Base-by-base conservation (phyloP, 1,284 basidiomycete genomes). In the Ceratobasidium sp. region DNA sequence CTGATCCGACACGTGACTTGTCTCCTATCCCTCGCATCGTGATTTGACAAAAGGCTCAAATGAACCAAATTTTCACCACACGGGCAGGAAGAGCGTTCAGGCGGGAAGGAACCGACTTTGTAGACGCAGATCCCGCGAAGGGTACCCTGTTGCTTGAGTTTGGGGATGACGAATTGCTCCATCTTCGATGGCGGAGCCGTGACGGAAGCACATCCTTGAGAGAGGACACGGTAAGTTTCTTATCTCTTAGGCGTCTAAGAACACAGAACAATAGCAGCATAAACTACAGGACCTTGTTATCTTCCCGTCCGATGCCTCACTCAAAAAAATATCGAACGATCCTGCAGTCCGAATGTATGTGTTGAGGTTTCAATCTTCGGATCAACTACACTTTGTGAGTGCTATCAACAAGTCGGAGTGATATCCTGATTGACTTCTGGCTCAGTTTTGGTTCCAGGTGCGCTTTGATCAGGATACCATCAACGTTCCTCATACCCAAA, bases 371-470 rank as follows among this genome's bases (percentile, higher is more conserved):
- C 88, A 89, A 0, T 92, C 91, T 6, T 93, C 92, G 19, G 86
- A 92, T 79, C 90, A 93, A 79, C 86, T 87, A 75, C 91, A 93
- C 80, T 94, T 94, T 80, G 92, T 94, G 78, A 81, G 92, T 87
- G 0, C 71, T 8, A 9, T 65, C 27, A 34, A 48, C 43, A 73
- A 27, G 41, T 27, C 8, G 4, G 2, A 24, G 41, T 8, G 39
- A 63, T 19, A 34, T 14, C 43, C 31, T 31, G 53, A 76, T 56
- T 48, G 46, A 11, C 27, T 56, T 68, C 39, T 63, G 41, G 66
- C 74, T 75, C 76, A 93, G 92, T 93, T 92, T 79, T 94, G 92
- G 92, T 84, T 94, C 86, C 92, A 93, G 90, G 92, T 90, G 82
- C 3, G 31, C 56, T 29, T 39, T 49, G 24, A 11, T 37, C 7